Conservation (phyloP, 176 grass and related monocot species). For the Typha latifolia region DNA sequence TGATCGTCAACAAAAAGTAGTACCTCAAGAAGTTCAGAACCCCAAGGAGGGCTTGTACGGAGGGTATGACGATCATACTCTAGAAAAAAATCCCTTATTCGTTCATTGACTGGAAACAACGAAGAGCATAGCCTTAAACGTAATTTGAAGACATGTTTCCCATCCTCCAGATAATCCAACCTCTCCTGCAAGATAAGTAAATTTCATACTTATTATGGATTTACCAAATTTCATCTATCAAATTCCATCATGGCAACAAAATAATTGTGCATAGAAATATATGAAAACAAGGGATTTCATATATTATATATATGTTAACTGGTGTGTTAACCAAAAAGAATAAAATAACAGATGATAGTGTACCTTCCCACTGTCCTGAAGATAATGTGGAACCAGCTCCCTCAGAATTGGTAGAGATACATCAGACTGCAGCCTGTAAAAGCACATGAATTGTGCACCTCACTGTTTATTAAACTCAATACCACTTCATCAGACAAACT, state of each 20-base stretch:
- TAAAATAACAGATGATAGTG: neutral
- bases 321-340: neutral
- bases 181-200: constrained; percentile 52
- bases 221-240: too few relatives aligned
- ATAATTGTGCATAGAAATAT: neutral
- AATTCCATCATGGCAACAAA: neutral
- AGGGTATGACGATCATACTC: constrained; percentile 98
- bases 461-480: constrained; percentile 22
- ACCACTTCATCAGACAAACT: neutral
- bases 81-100: constrained; percentile 87
- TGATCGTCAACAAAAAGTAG: constrained; percentile 1
- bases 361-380: constrained; percentile 96
- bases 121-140: constrained; percentile 88
- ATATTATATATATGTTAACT: neutral
- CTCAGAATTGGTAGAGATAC: constrained; percentile 93
- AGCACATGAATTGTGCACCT: constrained; percentile 11
- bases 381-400: constrained; percentile 85
- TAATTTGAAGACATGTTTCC: constrained; percentile 82
- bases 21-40: constrained; percentile 99
- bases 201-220: constrained; percentile 19
- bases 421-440: constrained; percentile 73
- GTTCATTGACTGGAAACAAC: constrained; percentile 87
- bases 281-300: neutral
- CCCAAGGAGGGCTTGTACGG: constrained; percentile 96
- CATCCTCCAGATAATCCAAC: constrained; percentile 92